Evolutionary conservation across 352 stramenopile species (phyloP).

Genomic region (Phytophthora pseudosyringae): DNA sequence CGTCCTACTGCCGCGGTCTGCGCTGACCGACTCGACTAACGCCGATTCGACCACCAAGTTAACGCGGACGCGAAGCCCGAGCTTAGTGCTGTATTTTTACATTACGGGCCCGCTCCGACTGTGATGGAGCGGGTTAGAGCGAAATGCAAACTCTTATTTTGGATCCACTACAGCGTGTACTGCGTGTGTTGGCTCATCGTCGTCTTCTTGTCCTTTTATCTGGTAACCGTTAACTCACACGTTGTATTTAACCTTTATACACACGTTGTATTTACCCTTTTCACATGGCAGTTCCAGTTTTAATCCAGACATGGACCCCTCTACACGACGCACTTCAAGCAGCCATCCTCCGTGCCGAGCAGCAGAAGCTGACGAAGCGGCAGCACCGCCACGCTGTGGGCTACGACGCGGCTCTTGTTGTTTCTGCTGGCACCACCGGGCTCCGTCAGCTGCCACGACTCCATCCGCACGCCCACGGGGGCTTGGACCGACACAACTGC

Average conservation of each 20-base stretch:
- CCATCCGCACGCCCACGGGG: constrained; percentile 39
- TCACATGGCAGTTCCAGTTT: neutral
- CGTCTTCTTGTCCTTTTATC: neutral
- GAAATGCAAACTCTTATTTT: constrained; percentile 34
- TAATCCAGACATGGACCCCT: neutral
- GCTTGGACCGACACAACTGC: constrained; percentile 22
- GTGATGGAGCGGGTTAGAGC: constrained; percentile 13
- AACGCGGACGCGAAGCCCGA: constrained; percentile 9
- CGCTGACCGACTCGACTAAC: too few species aligned
- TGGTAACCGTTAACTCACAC: constrained; percentile 2
- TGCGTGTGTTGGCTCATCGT: neutral
- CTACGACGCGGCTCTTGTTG: constrained; percentile 53
- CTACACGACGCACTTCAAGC: constrained; percentile 55
- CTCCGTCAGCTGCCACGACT: constrained; percentile 61
- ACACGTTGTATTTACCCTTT: neutral
- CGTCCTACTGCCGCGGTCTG: neutral
- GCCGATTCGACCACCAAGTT: constrained; percentile 5
- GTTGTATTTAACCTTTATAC: constrained; percentile 11
- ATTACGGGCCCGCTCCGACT: constrained; percentile 4
- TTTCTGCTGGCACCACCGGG: constrained; percentile 35
- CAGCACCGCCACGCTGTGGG: constrained; percentile 53
- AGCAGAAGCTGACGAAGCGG: constrained; percentile 68
- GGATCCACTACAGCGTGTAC: constrained; percentile 8
- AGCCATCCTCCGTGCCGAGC: constrained; percentile 69
- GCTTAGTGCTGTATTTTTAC: constrained; percentile 42